Base-by-base conservation (phyloP, 1,284 basidiomycete species). In the Acaromyces ingoldii region DNA sequence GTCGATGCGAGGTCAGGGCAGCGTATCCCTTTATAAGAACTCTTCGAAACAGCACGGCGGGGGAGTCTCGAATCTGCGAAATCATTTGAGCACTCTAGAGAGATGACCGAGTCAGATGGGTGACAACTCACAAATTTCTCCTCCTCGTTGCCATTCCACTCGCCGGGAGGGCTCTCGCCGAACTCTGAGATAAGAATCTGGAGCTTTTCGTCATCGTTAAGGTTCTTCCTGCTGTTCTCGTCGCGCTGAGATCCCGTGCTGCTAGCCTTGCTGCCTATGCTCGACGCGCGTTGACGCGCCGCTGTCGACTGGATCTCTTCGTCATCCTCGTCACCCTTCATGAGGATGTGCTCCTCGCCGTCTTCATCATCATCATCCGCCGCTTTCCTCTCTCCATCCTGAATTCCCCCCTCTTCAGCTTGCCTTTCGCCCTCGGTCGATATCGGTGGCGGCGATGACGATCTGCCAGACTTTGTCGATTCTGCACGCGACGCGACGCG, bases 1-100 rank as follows among this genome's bases (percentile, higher is more conserved):
- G 29, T 13, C 68, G 60, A 38, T 64, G 66, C 31, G 48, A 60
- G 31, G 70, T 71, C 30, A 72, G 56, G 37, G 62, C 49, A 17
- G 68, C 51, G 29, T 45, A 53, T n/a, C 70, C 70, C 24, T 63
- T 61, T 55, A 72, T 63, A 15, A 67, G 42, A 1, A 72, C 66
- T 4, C 62, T 63, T 38, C 66, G 58, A 50, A 64, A 50, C 6
- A 72, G 55, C 3, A 70, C 54, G 19, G 53, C 62, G n/a, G 51
- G 30, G n/a, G n/a, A n/a, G n/a, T n/a, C n/a, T n/a, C n/a, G n/a
- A n/a, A n/a, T n/a, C n/a, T n/a, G n/a, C n/a, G n/a, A n/a, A n/a
- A n/a, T n/a, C n/a, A n/a, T n/a, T n/a, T n/a, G n/a, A n/a, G n/a
- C n/a, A n/a, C n/a, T n/a, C n/a, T n/a, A n/a, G n/a, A n/a, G n/a